Evolutionary conservation across 768 basidiomycete species (phyloP).

Genomic region (Boletus vinaceobasis): DNA sequence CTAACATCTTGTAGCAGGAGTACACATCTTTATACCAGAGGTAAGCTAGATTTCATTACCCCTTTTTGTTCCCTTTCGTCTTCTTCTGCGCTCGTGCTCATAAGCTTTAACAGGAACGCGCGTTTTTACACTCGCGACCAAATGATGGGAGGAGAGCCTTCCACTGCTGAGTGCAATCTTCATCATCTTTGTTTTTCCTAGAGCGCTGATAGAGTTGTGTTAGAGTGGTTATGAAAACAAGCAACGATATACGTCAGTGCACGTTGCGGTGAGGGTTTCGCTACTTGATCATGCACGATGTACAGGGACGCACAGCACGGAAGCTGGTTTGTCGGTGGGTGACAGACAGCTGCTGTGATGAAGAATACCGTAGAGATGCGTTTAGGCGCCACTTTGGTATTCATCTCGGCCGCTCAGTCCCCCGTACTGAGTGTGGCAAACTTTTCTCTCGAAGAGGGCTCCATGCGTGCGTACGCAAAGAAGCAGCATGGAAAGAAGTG

Average conservation of each 20-base stretch:
- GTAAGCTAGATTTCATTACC: too few species aligned
- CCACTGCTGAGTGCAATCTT: too few species aligned
- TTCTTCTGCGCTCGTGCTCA: too few species aligned
- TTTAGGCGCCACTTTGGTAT: constrained; percentile 5
- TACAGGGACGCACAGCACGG: not conserved
- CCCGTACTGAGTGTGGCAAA: not conserved
- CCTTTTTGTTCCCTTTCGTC: too few species aligned
- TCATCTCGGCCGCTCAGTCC: not conserved
- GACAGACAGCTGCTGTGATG: not conserved
- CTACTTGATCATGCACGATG: constrained; percentile 4
- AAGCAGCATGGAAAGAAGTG: not conserved
- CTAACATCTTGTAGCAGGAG: too few species aligned
- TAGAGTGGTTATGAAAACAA: not conserved
- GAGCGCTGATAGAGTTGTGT: not conserved
- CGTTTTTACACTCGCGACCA: too few species aligned
- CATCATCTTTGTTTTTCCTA: too few species aligned
- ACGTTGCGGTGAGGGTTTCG: not conserved
- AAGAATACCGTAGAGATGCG: not conserved
- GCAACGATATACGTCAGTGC: not conserved
- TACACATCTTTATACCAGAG: too few species aligned
- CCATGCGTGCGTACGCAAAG: constrained; percentile 1
- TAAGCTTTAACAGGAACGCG: too few species aligned
- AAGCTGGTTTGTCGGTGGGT: constrained; percentile 3
- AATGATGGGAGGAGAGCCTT: too few species aligned
- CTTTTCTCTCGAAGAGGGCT: constrained; percentile 3